Conservation (phyloP, 495 filamentous ascomycete species). For the Niebla homalea region DNA sequence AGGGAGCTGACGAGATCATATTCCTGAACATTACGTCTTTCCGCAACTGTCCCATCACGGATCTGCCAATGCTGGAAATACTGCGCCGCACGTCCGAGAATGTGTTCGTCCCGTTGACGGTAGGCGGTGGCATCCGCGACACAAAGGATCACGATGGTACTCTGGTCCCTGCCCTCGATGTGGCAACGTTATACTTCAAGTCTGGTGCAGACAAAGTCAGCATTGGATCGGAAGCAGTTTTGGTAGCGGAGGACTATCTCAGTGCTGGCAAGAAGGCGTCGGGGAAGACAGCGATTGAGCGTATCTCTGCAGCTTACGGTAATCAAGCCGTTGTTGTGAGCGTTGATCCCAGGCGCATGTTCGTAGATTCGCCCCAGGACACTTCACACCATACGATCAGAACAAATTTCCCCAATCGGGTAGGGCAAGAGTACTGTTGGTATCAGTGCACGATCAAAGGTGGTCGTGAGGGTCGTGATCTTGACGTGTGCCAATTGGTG, state of each 20-base stretch:
- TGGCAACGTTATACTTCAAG: conserved; percentile 95
- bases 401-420: conserved; percentile 55
- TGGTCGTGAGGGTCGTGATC: conserved; percentile 75
- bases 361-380: conserved; percentile 56
- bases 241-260: conserved; percentile 83
- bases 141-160: conserved; percentile 84
- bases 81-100: conserved; percentile 73
- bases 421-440: conserved; percentile 80
- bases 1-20: conserved; percentile 91
- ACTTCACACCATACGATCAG: conserved; percentile 68
- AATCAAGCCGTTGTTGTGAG: conserved; percentile 95
- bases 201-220: conserved; percentile 97
- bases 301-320: conserved; percentile 85
- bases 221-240: conserved; percentile 89
- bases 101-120: conserved; percentile 93
- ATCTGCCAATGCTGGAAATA: conserved; percentile 93
- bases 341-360: conserved; percentile 84
- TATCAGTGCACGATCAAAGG: conserved; percentile 97
- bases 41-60: conserved; percentile 80
- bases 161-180: conserved; percentile 70
- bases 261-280: conserved; percentile 47
- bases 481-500: conserved; percentile 79
- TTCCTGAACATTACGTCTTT: conserved; percentile 98
- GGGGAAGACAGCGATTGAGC: conserved; percentile 83
- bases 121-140: conserved; percentile 90